Conservation (phyloP, 1,284 basidiomycete genomes). For the Naganishia sp. region DNA sequence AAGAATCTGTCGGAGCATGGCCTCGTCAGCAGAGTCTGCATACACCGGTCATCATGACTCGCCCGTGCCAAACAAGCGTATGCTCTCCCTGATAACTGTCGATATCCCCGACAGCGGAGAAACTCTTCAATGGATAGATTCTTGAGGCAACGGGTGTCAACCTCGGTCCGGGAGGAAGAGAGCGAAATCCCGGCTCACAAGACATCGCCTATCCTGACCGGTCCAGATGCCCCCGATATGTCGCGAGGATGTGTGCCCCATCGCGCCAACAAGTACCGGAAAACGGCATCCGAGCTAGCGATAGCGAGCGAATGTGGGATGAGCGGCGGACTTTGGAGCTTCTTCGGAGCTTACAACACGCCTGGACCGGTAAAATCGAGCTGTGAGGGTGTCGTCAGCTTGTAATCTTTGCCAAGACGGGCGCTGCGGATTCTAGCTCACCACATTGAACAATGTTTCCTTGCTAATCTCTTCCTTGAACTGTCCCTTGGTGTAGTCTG, state of each 20-base stretch:
- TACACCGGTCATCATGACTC: background rate
- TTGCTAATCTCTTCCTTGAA: background rate
- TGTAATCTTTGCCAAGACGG: background rate
- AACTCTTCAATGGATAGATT: slow-evolving; percentile 26
- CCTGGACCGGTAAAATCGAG: slow-evolving; percentile 34
- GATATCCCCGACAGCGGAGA: slow-evolving; percentile 1
- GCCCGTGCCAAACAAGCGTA: slow-evolving; percentile 28
- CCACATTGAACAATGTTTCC: slow-evolving; percentile 15
- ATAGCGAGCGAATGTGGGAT: background rate
- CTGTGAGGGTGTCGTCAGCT: background rate
- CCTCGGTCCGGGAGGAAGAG: background rate
- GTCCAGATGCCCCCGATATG: slow-evolving; percentile 24
- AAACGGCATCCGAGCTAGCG: slow-evolving; percentile 32
- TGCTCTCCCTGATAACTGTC: slow-evolving; percentile 23
- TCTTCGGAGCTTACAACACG: slow-evolving; percentile 19
- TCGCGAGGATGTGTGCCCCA: slow-evolving; percentile 33
- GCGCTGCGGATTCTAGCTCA: background rate
- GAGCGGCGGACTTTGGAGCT: background rate
- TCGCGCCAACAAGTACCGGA: slow-evolving; percentile 33
- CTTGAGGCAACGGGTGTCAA: background rate
- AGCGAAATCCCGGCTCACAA: slow-evolving; percentile 27
- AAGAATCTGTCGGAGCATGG: slow-evolving; percentile 21
- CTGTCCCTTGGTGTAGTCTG: slow-evolving; percentile 4
- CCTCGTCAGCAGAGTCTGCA: background rate
- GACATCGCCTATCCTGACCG: slow-evolving; percentile 35